These are phyloP conservation scores for Neophaeococcomyces aloes DNA, from an alignment of 2,329 filamentous ascomycete genomes.

Conservation along the genomic window DNA sequence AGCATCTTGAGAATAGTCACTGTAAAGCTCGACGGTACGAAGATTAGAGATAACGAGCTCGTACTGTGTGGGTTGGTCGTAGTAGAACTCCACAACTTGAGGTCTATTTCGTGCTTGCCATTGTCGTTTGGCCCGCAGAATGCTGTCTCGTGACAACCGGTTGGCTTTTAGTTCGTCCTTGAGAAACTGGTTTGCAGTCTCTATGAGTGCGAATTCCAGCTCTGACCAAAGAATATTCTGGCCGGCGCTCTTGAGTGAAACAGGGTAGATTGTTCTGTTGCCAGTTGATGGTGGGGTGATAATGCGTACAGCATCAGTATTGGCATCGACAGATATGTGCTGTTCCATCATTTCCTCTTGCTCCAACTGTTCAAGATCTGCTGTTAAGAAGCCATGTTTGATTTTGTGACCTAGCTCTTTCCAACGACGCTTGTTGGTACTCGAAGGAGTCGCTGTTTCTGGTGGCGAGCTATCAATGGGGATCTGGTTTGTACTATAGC, in stretches of 20 bases:
- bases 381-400: conserved; percentile 27
- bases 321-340: neutral
- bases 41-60: conserved; percentile 39
- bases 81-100: conserved; percentile 42
- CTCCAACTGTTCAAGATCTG: conserved; percentile 8
- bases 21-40: conserved; percentile 37
- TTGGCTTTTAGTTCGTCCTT: conserved; percentile 31
- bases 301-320: neutral
- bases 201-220: conserved; percentile 37
- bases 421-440: conserved; percentile 24
- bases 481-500: conserved; percentile 25
- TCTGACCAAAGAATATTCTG: conserved; percentile 38
- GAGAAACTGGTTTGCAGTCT: conserved; percentile 36
- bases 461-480: conserved; percentile 18
- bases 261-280: conserved; percentile 23
- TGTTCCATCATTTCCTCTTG: conserved; percentile 10
- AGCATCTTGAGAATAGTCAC: conserved; percentile 30
- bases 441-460: neutral
- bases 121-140: conserved; percentile 28
- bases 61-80: conserved; percentile 42
- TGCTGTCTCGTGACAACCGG: conserved; percentile 30
- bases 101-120: conserved; percentile 40
- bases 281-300: conserved; percentile 11
- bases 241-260: conserved; percentile 31
- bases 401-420: conserved; percentile 30